A percentile compares a stretch with the other conserved stretches of the same genome.
These are phyloP conservation scores for Carex scoparia DNA, from an alignment of 176 grass and related monocot species.

Conservation along the genomic window DNA sequence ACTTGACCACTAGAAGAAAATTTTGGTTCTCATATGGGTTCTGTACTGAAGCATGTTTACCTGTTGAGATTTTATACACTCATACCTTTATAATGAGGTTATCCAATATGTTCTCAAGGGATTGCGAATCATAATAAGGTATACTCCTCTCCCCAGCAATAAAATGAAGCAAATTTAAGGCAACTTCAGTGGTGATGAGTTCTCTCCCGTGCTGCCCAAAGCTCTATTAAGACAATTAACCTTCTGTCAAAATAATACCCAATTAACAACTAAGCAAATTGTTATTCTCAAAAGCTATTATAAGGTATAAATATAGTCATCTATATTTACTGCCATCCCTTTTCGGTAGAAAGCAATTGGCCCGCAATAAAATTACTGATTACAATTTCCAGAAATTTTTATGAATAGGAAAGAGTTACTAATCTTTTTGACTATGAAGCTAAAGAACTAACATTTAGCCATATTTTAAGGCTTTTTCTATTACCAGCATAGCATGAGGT, in stretches of 20 bases:
- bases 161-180: slow-evolving; percentile 67
- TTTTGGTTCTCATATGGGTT: neutral
- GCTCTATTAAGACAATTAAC: slow-evolving; percentile 99
- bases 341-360: neutral
- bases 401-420: neutral
- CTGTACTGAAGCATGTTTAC: neutral
- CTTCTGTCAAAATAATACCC: slow-evolving; percentile 75
- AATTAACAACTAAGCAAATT: slow-evolving; percentile 34
- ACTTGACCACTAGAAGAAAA: neutral
- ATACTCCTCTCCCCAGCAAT: slow-evolving; percentile 65
- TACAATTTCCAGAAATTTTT: neutral
- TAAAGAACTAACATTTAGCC: neutral
- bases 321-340: neutral
- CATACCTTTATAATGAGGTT: slow-evolving; percentile 88
- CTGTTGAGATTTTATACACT: neutral
- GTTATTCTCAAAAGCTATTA: neutral
- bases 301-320: neutral
- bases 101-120: slow-evolving; percentile 62
- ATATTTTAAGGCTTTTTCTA: neutral
- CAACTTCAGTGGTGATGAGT: slow-evolving; percentile 95
- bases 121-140: slow-evolving; percentile 45
- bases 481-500: neutral
- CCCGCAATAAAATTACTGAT: neutral
- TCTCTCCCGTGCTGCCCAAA: slow-evolving; percentile 99
- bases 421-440: neutral